Evolutionary conservation across 306 rosid genomes (phyloP), one percentile per base, ranked within the genome.

Genomic region (Rubus parviflorus): DNA sequence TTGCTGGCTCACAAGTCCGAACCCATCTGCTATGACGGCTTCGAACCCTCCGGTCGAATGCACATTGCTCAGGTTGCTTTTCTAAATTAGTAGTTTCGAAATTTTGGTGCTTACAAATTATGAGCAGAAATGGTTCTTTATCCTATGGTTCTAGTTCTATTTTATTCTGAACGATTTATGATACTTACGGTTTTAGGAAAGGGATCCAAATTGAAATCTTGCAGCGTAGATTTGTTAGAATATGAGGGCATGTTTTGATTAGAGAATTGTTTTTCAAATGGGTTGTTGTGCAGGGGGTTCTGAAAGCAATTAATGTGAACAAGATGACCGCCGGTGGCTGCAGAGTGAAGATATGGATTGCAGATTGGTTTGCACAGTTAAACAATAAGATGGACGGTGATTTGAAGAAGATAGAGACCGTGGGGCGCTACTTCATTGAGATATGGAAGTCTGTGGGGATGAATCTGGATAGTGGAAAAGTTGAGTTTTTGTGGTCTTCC

Each of bases 31-130:
- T 94, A 94, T 30, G 98, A 94, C 17, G 97, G 98, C 2, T 94
- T 94, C 15, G 97, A 94, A 70, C 97, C 98, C 43, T 92, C 97
- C 12, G 97, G 98, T 3, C 81, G 97, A 71, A 94, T 94, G 98
- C 98, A 94, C 82, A 92, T 94, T 67, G 97, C 98, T 75, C 98
- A 94, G 97, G 98, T 91, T 30, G 35, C 35, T 30, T 30, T 30
- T 30, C 35, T 30, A 30, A 30, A 30, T 30, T 30, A 30, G 35
- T 1, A 2, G 35, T 30, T 30, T 30, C 2, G 35, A 30, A 30
- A 30, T 30, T 30, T 30, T 30, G 35, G 35, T 30, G 35, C 35
- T 30, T 30, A 1, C 35, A 30, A 30, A 30, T 30, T 30, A 30
- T 1, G 35, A 30, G 35, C 35, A 30, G 35, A 30, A 30, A 2